These are phyloP conservation scores for Taphrina sp. DNA, from an alignment of 1,139 yeast genomes.

Conservation along the genomic window DNA sequence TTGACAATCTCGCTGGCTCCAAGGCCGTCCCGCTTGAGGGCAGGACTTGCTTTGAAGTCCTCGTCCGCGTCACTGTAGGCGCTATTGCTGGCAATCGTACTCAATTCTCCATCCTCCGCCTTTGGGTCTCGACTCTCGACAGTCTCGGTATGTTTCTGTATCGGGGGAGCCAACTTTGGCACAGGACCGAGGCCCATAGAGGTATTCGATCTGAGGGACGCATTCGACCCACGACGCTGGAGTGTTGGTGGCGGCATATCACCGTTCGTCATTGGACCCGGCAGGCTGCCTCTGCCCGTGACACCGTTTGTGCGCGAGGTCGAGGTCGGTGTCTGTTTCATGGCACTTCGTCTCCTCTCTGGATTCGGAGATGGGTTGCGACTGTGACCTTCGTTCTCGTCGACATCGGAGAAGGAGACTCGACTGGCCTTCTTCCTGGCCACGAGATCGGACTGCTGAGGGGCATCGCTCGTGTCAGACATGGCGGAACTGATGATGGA, in stretches of 20 bases:
- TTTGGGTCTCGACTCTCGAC: background rate
- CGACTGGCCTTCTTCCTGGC: slow-evolving; percentile 11
- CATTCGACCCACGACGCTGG: slow-evolving; percentile 9
- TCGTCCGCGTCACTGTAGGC: slow-evolving; percentile 32
- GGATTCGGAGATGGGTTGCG: slow-evolving; percentile 23
- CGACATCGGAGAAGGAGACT: slow-evolving; percentile 27
- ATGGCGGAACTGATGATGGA: slow-evolving; percentile 15
- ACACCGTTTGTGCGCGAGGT: background rate
- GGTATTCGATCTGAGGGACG: slow-evolving; percentile 12
- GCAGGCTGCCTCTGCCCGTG: background rate
- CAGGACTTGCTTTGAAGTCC: slow-evolving; percentile 30
- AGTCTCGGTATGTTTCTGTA: slow-evolving; percentile 6
- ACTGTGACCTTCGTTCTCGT: slow-evolving; percentile 12
- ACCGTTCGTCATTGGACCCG: background rate
- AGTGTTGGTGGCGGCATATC: slow-evolving; percentile 20
- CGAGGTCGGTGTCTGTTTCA: slow-evolving; percentile 2
- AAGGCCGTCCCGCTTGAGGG: slow-evolving; percentile 1
- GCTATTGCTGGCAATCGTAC: slow-evolving; percentile 28
- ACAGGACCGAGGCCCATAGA: slow-evolving; percentile 3
- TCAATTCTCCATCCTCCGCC: slow-evolving; percentile 18
- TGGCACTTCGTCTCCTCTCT: slow-evolving; percentile 11
- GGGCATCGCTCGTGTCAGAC: slow-evolving; percentile 19
- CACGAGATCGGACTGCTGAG: background rate
- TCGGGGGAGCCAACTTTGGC: slow-evolving; percentile 3
- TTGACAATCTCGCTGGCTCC: background rate